These are phyloP conservation scores for Rhodotorula babjevae DNA, from an alignment of 768 basidiomycete genomes.

Conservation along the genomic window DNA sequence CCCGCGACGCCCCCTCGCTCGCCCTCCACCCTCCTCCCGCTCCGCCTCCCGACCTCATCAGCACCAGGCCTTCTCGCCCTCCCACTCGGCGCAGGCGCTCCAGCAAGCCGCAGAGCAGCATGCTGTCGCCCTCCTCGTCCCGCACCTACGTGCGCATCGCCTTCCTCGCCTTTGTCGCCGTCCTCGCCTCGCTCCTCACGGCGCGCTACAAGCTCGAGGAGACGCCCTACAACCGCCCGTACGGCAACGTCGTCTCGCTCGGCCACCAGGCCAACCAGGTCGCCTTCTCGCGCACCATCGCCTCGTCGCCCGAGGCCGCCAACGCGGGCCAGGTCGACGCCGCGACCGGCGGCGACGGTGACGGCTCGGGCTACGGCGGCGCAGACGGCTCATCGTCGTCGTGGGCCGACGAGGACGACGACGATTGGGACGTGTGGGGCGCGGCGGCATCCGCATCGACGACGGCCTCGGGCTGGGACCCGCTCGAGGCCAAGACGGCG, in stretches of 20 bases:
- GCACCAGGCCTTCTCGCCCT: too few relatives aligned
- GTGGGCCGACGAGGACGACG: slow-evolving; percentile 12
- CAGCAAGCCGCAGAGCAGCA: background rate
- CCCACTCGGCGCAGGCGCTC: background rate
- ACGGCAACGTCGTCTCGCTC: slow-evolving; percentile 11
- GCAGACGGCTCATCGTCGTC: background rate
- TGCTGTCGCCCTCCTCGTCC: slow-evolving; percentile 21
- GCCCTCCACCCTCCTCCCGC: too few relatives aligned
- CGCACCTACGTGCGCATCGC: slow-evolving; percentile 16
- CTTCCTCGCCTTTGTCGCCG: slow-evolving; percentile 11
- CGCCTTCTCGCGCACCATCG: background rate
- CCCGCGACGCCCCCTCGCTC: too few relatives aligned
- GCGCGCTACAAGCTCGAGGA: slow-evolving; percentile 27
- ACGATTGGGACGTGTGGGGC: slow-evolving; percentile 16
- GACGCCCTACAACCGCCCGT: slow-evolving; percentile 24
- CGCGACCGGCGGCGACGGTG: background rate
- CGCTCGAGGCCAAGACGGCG: slow-evolving; percentile 10
- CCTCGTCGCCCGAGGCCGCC: background rate
- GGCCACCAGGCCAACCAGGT: slow-evolving; percentile 23
- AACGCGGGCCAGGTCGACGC: background rate
- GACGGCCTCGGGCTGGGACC: slow-evolving; percentile 9
- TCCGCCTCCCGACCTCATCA: too few relatives aligned
- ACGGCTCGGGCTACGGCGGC: background rate
- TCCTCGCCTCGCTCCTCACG: slow-evolving; percentile 28
- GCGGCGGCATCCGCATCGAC: background rate